These are phyloP conservation scores for Lasiodiplodia sp. DNA, from an alignment of 2,329 filamentous ascomycete genomes.

Conservation along the genomic window DNA sequence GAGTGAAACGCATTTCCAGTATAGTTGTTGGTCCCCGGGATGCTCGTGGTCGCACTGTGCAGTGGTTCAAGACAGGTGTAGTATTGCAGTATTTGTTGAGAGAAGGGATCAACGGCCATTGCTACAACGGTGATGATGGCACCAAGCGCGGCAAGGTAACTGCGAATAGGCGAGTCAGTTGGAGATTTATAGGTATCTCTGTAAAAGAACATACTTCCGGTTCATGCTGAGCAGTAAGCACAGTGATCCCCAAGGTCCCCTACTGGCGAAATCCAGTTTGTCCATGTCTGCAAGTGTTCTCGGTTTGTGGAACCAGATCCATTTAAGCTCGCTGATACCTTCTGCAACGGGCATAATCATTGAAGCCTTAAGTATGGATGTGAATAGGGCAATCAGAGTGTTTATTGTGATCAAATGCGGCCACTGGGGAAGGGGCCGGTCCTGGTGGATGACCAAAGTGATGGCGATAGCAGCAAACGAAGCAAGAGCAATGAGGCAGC, in stretches of 20 bases:
- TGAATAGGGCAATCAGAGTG: slow-evolving; percentile 13
- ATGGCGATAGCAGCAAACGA: background rate
- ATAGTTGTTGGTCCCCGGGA: slow-evolving; percentile 8
- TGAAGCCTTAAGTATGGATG: background rate
- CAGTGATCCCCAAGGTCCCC: slow-evolving; percentile 16
- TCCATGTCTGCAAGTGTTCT: slow-evolving; percentile 5
- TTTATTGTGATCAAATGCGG: slow-evolving; percentile 13
- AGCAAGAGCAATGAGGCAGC: background rate
- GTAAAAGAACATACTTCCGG: background rate
- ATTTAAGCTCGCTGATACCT: slow-evolving; percentile 22
- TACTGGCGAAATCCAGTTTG: slow-evolving; percentile 1
- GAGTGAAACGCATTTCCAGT: background rate
- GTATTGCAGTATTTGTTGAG: slow-evolving; percentile 11
- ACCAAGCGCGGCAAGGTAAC: slow-evolving; percentile 3
- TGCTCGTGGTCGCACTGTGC: background rate
- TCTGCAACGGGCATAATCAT: slow-evolving; percentile 12
- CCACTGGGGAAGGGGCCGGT: slow-evolving; percentile 8
- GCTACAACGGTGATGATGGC: slow-evolving; percentile 5
- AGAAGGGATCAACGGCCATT: slow-evolving; percentile 9
- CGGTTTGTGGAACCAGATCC: slow-evolving; percentile 13
- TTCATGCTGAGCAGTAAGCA: background rate
- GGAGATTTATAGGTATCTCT: background rate
- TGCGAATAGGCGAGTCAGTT: background rate
- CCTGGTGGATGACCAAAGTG: slow-evolving; percentile 1
- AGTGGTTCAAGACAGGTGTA: background rate